Evolutionary conservation across 2,329 filamentous ascomycete species (phyloP), one percentile per base, ranked within the genome.

Genomic region (Fusarium multiceps): DNA sequence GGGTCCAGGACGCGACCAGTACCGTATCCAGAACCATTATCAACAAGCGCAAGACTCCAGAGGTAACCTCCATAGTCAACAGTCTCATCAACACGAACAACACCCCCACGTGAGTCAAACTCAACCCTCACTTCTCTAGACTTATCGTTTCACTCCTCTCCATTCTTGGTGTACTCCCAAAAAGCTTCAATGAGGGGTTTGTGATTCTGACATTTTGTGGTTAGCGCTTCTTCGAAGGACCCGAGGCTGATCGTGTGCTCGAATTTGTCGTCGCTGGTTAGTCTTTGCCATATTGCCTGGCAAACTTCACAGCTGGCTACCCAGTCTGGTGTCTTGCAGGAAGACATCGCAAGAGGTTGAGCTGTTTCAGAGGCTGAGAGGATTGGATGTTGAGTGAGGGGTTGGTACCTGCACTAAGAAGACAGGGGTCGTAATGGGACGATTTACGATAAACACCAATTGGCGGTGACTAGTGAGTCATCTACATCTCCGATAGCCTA

Each of bases 41-140:
- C 23, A 28, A 28, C 10, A 8, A 51, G 30, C 7, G n/a, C 23
- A 12, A 53, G 32, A 16, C 2, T 18, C 32, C 49, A 41, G n/a
- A n/a, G n/a, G n/a, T n/a, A n/a, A n/a, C n/a, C n/a, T n/a, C n/a
- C n/a, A n/a, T n/a, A n/a, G n/a, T 28, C 13, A 6, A n/a, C 18
- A 16, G 7, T 41, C 13, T 34, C 49, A 16, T 27, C 6, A 3
- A 51, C 18, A 3, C n/a, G 2, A 11, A 41, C 20, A 5, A 13
- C 8, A 2, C 40, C 14, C 4, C 18, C 18, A 40, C 3, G 0
- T 5, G 11, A 16, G 7, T 0, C 1, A 13, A 40, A 20, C 1
- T 37, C 21, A 23, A 51, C 7, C 6, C 6, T 9, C 2, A 51
- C 12, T 3, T 27, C 21, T 14, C 23, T 27, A 2, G 23, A 16